Base-by-base conservation (phyloP, 192 early-diverging fungal species). In the Coemansia sp. region DNA sequence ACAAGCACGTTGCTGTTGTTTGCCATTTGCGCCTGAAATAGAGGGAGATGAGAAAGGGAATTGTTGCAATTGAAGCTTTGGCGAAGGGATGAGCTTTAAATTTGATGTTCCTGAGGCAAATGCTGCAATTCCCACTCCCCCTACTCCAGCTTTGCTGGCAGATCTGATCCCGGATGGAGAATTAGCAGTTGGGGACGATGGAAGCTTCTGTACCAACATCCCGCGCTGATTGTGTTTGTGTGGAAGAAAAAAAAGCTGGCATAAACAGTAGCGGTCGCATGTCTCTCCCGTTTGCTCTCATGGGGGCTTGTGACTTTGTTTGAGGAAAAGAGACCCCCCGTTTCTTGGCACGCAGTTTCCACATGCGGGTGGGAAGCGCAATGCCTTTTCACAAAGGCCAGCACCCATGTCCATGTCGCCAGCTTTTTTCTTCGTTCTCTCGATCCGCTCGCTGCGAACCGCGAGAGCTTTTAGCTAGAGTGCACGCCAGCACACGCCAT, bases 1-100 rank as follows among this genome's bases (percentile, higher is more conserved):
- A 93, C 91, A 57, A 93, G 83, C 65, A 90, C 87, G 55, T 90
- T 93, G 69, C 62, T 66, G 64, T 62, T 72, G 37, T 59, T 62
- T 33, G 75, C 57, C 69, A 71, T 76, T 76, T 25, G 35, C 34
- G 58, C n/a, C 23, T 39, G 38, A 9, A 10, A 59, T 13, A n/a
- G 3, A 37, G 7, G 11, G 21, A 20, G 38, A 21, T 36, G 31
- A 6, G 18, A 12, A 9, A 9, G 6, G 12, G 23, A 21, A 39
- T 12, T 12, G 7, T 18, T 36, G 25, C 28, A 63, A 56, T 58
- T 41, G n/a, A 61, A 41, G 36, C 10, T n/a, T 18, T 21, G 41
- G 12, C 23, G 28, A 50, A 13, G 23, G 26, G 48, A 52, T 52
- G n/a, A 8, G 13, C 23, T 52, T 52, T 3, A 26, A 18, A 7